Conservation (phyloP, 306 rosid genomes). For the Dalbergia cultrata region DNA sequence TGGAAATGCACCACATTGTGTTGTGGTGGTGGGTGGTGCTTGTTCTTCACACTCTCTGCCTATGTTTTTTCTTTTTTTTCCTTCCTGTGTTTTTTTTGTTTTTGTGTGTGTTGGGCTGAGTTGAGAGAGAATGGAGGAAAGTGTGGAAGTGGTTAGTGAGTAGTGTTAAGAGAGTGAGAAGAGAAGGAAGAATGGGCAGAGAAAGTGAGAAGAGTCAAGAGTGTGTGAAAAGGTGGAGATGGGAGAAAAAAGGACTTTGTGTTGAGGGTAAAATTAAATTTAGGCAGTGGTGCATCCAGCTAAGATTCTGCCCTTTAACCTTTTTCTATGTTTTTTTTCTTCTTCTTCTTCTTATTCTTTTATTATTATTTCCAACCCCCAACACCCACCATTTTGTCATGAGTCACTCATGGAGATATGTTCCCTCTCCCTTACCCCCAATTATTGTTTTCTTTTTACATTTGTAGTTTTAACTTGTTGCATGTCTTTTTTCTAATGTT, state of each 20-base stretch:
- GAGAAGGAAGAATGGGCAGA: neutral
- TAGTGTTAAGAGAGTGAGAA: neutral
- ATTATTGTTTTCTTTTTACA: neutral
- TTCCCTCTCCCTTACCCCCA: neutral
- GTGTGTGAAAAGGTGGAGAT: conserved; percentile 1
- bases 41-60: neutral
- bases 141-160: neutral
- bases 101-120: neutral
- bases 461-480: neutral
- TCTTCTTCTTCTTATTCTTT: neutral
- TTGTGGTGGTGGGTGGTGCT: neutral
- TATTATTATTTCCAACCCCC: neutral
- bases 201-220: neutral
- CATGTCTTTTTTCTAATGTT: too few species aligned
- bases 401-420: too few species aligned
- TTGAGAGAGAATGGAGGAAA: neutral
- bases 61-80: neutral
- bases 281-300: conserved; percentile 72
- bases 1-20: conserved; percentile 60
- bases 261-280: conserved; percentile 43
- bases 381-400: neutral
- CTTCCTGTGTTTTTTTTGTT: conserved; percentile 5
- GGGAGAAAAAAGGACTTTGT: neutral
- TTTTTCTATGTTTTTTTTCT: neutral
- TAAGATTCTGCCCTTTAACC: conserved; percentile 66